Base-by-base conservation (phyloP, 2,329 filamentous ascomycete species). In the Thelonectria blattea region DNA sequence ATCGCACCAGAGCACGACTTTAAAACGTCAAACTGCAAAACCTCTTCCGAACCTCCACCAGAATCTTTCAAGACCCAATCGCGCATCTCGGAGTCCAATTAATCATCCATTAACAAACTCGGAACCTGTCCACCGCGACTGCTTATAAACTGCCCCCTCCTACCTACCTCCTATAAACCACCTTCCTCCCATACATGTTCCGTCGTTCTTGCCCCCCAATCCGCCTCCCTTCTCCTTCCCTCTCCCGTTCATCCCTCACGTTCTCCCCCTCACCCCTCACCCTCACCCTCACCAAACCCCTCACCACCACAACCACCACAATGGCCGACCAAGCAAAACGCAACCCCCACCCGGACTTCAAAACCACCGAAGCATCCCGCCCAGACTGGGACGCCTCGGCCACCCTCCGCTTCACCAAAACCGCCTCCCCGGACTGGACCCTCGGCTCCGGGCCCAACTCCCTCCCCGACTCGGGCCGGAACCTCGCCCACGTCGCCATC, bases 341-440 rank as follows among this genome's bases (percentile, higher is more conserved):
- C 72, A 91, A 90, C 74, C 86, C 68, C 24, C 69, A 71, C 75
- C 85, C 85, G 2, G 88, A 94, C 79, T 94, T 94, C 81, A 90
- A 91, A 71, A 76, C 79, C 18, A 87, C 91, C 56, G 88, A 94
- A 78, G 81, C 81, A 42, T 83, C 83, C 10, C 87, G 91, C 5
- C 85, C 87, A 0, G 79, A 83, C 58, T 93, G 85, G 78, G 80
- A 88, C 69, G 65, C 73, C 15, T 60, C 72, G 6, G 71, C 78
- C 15, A 64, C 72, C 52, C 86, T 87, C 71, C 80, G 76, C 60
- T 85, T 81, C 75, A 89, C 85, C 18, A 83, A 91, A 72, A 88
- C 90, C 1, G 78, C 82, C n/a, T 76, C 83, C 18, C 87, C 91
- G 0, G 72, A 78, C 46, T 93, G 91, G 91, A 80, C 81, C 41